These are phyloP conservation scores for Gaeumannomyces sp. DNA, from an alignment of 2,329 filamentous ascomycete species.

Conservation along the genomic window DNA sequence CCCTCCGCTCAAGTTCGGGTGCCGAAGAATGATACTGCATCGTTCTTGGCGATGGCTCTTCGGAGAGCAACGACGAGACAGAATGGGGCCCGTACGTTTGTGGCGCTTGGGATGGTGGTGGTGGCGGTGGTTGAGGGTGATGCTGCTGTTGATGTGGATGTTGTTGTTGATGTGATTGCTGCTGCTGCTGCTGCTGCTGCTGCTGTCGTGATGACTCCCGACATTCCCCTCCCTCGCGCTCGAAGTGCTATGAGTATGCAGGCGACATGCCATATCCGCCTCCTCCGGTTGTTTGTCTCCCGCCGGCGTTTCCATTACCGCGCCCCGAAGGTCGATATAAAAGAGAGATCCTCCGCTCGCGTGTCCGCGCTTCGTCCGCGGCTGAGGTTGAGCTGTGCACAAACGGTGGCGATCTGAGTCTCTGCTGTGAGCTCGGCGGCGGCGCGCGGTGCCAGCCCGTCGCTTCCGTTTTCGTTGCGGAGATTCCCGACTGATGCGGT, in stretches of 20 bases:
- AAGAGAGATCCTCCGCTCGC: constrained; percentile 59
- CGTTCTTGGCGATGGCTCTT: constrained; percentile 26
- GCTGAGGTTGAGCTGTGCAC: constrained; percentile 45
- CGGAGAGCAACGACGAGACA: constrained; percentile 38
- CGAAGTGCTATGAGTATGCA: constrained; percentile 23
- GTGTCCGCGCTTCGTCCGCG: constrained; percentile 49
- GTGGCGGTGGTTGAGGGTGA: constrained; percentile 14
- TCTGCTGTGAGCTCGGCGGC: constrained; percentile 38
- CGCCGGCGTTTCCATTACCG: constrained; percentile 10
- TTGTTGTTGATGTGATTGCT: constrained; percentile 19
- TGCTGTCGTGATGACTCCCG: constrained; percentile 18
- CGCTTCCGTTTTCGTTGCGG: constrained; percentile 77
- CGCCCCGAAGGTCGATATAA: constrained; percentile 37
- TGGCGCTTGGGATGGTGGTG: constrained; percentile 9
- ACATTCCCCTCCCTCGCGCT: constrained; percentile 28
- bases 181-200: constrained; percentile 21
- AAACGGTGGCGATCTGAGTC: constrained; percentile 48
- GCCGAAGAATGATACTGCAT: constrained; percentile 4
- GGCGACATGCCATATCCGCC: constrained; percentile 30
- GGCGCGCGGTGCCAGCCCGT: constrained; percentile 47
- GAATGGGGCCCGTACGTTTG: constrained; percentile 32
- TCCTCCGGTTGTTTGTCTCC: constrained; percentile 1
- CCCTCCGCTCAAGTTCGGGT: constrained; percentile 4
- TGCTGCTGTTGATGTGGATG: constrained; percentile 16
- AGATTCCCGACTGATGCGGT: constrained; percentile 56